Percentiles rank a stretch among this genome's conserved stretches.
Evolutionary conservation across 768 basidiomycete species (phyloP).

Genomic region (Auriscalpium microsporum): DNA sequence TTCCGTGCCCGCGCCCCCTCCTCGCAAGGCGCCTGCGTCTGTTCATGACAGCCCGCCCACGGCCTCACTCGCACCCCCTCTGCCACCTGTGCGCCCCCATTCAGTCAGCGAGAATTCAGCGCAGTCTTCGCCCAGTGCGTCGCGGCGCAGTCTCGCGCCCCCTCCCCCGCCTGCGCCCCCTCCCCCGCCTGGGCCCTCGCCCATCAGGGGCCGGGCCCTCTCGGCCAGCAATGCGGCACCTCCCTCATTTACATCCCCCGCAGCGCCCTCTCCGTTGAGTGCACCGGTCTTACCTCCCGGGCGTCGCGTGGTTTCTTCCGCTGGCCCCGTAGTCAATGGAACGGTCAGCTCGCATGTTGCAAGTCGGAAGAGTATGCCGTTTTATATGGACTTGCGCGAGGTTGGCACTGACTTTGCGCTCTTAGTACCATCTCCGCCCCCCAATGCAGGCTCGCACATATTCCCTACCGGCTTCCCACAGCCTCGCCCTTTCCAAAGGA

Average conservation of each 20-base stretch:
- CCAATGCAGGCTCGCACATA: conserved; percentile 56
- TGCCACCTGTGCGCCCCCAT: conserved; percentile 19
- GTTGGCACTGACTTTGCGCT: conserved; percentile 8
- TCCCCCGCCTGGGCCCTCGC: conserved; percentile 16
- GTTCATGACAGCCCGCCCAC: not conserved
- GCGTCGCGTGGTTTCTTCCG: not conserved
- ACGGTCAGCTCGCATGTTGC: not conserved
- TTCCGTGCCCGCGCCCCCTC: conserved; percentile 1
- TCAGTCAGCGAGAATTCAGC: conserved; percentile 6
- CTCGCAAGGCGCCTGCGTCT: not conserved
- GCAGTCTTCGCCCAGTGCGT: not conserved
- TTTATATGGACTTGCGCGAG: not conserved
- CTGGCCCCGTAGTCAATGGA: not conserved
- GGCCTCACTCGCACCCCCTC: conserved; percentile 12
- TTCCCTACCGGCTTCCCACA: conserved; percentile 76
- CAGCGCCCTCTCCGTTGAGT: conserved; percentile 10
- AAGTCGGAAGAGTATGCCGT: conserved; percentile 20
- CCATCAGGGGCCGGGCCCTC: conserved; percentile 11
- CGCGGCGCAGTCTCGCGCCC: conserved; percentile 13
- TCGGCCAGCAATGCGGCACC: not conserved
- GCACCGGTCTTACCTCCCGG: conserved; percentile 12
- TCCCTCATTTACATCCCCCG: conserved; percentile 10
- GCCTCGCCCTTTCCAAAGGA: conserved; percentile 52
- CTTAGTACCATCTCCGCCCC: conserved; percentile 48
- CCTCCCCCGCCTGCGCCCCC: conserved; percentile 20